phyloP scores from a whole-genome alignment of 2,329 filamentous ascomycete species.

The Alternaria sp. region DNA sequence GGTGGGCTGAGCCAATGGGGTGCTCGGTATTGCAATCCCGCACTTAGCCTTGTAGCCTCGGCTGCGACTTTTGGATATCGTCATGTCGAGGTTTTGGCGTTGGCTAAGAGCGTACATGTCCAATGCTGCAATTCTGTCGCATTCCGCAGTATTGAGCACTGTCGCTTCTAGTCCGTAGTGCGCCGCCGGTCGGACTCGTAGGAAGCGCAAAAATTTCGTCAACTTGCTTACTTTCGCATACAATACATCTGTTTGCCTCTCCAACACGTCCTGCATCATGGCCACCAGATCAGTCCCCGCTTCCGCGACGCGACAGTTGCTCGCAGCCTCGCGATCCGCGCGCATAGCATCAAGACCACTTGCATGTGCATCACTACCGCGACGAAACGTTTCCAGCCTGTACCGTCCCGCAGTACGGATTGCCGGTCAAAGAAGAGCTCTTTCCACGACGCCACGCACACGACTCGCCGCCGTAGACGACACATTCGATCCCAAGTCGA shows the following conservation, averaged over 20 bases:
- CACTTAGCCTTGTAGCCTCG: constrained; percentile 36
- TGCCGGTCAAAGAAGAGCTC: constrained; percentile 47
- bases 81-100: constrained; percentile 24
- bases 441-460: constrained; percentile 42
- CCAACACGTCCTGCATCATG: constrained; percentile 31
- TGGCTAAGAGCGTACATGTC: constrained; percentile 14
- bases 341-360: constrained; percentile 29
- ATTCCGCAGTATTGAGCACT: constrained; percentile 10
- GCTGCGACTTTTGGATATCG: constrained; percentile 31
- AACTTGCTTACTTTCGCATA: background rate
- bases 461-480: constrained; percentile 49
- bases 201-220: background rate
- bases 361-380: constrained; percentile 20
- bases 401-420: constrained; percentile 45
- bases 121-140: constrained; percentile 13
- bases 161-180: background rate
- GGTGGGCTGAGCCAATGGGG: constrained; percentile 26
- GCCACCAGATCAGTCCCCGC: constrained; percentile 39
- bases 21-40: constrained; percentile 26
- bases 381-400: constrained; percentile 22
- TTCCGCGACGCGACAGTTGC: constrained; percentile 35
- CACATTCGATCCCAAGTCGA: constrained; percentile 54
- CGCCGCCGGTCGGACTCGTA: background rate
- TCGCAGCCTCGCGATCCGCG: constrained; percentile 27
- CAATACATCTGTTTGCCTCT: constrained; percentile 1